Percentiles rank a stretch among this genome's conserved stretches.
These are phyloP conservation scores for Intubia oerlemansii DNA, from an alignment of 2,329 filamentous ascomycete species.

Conservation along the genomic window DNA sequence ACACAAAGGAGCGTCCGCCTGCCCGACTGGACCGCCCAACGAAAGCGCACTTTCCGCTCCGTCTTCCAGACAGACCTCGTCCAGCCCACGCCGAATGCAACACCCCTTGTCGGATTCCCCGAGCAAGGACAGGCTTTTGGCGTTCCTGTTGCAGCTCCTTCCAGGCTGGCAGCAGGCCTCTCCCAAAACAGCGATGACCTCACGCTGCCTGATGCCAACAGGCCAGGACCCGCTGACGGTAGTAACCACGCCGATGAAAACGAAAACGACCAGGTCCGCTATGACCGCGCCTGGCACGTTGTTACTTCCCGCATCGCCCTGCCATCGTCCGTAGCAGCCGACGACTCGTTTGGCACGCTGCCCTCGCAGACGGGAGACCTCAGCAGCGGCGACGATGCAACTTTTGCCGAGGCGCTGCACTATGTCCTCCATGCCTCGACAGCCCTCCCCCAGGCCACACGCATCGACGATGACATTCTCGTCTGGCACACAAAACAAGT, in stretches of 20 bases:
- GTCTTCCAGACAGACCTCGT: constrained; percentile 31
- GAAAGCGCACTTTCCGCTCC: constrained; percentile 28
- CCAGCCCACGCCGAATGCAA: constrained; percentile 24
- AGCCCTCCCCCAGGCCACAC: constrained; percentile 24
- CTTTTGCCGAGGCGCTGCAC: constrained; percentile 28
- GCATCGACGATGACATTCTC: constrained; percentile 34
- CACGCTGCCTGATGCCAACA: constrained; percentile 5
- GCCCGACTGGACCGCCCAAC: constrained; percentile 23
- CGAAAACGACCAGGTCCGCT: constrained; percentile 28
- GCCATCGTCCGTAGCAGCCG: constrained; percentile 29
- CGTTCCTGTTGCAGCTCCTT: constrained; percentile 10
- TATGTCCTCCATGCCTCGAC: constrained; percentile 26
- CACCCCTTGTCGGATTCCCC: constrained; percentile 16
- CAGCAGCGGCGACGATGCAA: too few relatives aligned
- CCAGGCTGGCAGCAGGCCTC: background rate
- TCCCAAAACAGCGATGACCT: constrained; percentile 7
- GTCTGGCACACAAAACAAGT: constrained; percentile 40
- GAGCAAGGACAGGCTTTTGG: constrained; percentile 25
- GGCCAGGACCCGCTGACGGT: too few relatives aligned
- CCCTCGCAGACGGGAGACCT: constrained; percentile 22
- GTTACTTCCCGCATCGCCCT: constrained; percentile 36
- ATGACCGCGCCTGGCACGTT: constrained; percentile 39
- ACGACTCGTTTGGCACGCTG: constrained; percentile 30
- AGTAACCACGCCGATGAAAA: too few relatives aligned
- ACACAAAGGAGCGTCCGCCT: too few relatives aligned